Base-by-base conservation (phyloP, 2,329 filamentous ascomycete species). In the Berkeleyomyces basicola region DNA sequence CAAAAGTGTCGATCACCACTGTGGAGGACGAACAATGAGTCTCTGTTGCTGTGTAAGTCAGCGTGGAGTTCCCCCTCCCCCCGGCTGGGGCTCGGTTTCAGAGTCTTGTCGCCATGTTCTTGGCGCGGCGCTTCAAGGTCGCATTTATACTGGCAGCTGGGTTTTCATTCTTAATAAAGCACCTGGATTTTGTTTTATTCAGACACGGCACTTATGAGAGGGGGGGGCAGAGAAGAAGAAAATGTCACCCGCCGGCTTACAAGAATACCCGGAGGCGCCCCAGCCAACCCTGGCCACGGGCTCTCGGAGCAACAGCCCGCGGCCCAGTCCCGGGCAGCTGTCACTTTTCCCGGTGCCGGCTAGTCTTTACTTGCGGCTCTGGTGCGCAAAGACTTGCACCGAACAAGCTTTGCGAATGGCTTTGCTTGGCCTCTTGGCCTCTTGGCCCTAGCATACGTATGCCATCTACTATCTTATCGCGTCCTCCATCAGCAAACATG, bases 81-180 rank as follows among this genome's bases (percentile, higher is more conserved):
- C 36, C 11, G 14, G 31, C 6, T 2, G 49, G 10, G 4, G n/a
- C 4, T 33, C 58, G 43, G 60, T 61, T 61, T 61, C 60, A 61
- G 49, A 23, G 46, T 36, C 16, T 31, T 46, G 46, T 61, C 60
- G 49, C 60, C 37, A 57, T 55, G 14, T 4, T 61, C 60, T 61
- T 61, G 60, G 60, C 60, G 57, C 1, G 10, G 16, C 6, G 7
- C 4, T 43, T 31, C 2, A 44, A 39, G n/a, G 11, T 10, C 6
- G 37, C 23, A 11, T 11, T 23, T 4, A 10, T 11, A 40, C 31
- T 16, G 44, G 40, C 6, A 40, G 44, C 31, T 9, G 58, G 31
- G 7, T 31, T 46, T 11, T 42, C 46, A 14, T 46, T 16, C 14
- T 5, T 11, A 36, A 59, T 37, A 9, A 59, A 3, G 10, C 4